phyloP scores from a whole-genome alignment of 2,329 filamentous ascomycete species.

The Aspergillus fructus region DNA sequence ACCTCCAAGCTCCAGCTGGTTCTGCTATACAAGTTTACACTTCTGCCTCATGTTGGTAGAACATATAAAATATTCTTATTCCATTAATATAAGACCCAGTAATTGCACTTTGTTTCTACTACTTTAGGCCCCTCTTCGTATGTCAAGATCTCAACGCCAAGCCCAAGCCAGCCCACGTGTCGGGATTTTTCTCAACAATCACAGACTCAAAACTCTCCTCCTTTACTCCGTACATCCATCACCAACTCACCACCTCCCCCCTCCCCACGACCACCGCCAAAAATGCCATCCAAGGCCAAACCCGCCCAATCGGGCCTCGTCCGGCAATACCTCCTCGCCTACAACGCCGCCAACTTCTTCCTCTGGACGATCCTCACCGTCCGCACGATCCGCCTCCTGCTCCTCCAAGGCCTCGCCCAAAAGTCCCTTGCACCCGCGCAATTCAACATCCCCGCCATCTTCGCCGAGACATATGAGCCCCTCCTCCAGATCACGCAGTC shows the following conservation, averaged over 20 bases:
- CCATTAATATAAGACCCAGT: too few species aligned
- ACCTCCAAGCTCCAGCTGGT: too few species aligned
- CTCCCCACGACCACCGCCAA: neutral
- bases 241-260: neutral
- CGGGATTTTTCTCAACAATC: neutral
- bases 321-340: constrained; percentile 72
- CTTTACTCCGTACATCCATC: neutral
- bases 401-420: constrained; percentile 47
- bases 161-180: neutral
- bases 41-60: too few species aligned
- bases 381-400: constrained; percentile 60
- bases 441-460: constrained; percentile 41
- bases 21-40: too few species aligned
- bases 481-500: constrained; percentile 70
- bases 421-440: constrained; percentile 18
- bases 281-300: neutral
- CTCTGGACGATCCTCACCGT: constrained; percentile 78
- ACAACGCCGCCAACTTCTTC: constrained; percentile 75
- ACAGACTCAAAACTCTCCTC: neutral
- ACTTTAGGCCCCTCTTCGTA: too few species aligned
- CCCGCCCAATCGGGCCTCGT: constrained; percentile 46
- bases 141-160: neutral
- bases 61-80: too few species aligned
- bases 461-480: constrained; percentile 46
- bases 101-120: too few species aligned